These are phyloP conservation scores for Colletotrichum liriopes DNA, from an alignment of 2,329 filamentous ascomycete species.

Conservation along the genomic window DNA sequence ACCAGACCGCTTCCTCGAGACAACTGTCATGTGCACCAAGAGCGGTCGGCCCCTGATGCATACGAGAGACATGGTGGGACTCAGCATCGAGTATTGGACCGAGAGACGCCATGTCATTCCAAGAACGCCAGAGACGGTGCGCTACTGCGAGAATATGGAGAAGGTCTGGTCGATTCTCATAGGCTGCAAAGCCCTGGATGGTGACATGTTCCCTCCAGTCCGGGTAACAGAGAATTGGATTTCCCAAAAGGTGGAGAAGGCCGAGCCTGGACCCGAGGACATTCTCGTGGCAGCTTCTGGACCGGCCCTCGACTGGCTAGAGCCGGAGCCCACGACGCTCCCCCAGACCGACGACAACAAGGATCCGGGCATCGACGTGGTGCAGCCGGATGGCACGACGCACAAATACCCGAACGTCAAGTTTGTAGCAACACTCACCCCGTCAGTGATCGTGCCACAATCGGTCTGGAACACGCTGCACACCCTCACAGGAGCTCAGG, in stretches of 20 bases:
- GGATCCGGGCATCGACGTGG: conserved; percentile 67
- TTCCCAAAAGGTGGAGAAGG: conserved; percentile 75
- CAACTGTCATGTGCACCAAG: conserved; percentile 77
- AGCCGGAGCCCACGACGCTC: conserved; percentile 77
- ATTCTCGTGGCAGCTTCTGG: conserved; percentile 53
- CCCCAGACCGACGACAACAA: conserved; percentile 62
- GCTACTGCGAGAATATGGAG: conserved; percentile 58
- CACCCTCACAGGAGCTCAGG: conserved; percentile 66
- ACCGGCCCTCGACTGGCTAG: conserved; percentile 77
- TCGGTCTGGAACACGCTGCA: conserved; percentile 75
- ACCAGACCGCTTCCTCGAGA: conserved; percentile 65
- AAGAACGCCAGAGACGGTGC: conserved; percentile 54
- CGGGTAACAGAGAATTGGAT: conserved; percentile 84
- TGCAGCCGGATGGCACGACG: conserved; percentile 61
- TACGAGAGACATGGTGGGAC: conserved; percentile 74
- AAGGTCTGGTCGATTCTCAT: conserved; percentile 78
- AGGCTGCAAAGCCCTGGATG: conserved; percentile 70
- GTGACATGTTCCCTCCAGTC: conserved; percentile 69
- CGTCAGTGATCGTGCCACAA: conserved; percentile 79
- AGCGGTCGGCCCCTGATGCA: conserved; percentile 83
- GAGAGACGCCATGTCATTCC: conserved; percentile 67
- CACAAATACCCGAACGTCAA: conserved; percentile 78
- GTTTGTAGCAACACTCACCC: conserved; percentile 82
- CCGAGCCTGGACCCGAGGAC: conserved; percentile 62
- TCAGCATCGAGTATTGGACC: conserved; percentile 86